These are phyloP conservation scores for Loxodes magnus DNA, from an alignment of 73 alveolate genomes.

Conservation along the genomic window DNA sequence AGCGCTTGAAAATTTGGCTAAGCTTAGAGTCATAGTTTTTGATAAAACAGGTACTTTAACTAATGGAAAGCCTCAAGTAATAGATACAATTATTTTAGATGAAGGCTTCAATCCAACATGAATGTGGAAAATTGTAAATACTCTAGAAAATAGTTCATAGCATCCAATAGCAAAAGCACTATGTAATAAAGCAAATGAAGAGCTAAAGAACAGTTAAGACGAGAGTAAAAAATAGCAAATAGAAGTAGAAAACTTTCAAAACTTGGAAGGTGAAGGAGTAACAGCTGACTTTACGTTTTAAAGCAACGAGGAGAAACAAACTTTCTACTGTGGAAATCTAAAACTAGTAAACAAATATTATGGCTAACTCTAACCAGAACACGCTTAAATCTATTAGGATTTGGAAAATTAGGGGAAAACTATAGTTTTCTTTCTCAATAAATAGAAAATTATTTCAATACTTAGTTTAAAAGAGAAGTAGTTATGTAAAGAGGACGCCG, in stretches of 20 bases:
- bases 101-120: slow-evolving; percentile 20
- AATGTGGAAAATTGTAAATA: slow-evolving; percentile 13
- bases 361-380: neutral
- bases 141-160: slow-evolving; percentile 29
- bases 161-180: slow-evolving; percentile 67
- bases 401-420: slow-evolving; percentile 53
- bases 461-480: slow-evolving; percentile 41
- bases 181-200: slow-evolving; percentile 4
- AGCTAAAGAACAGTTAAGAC: neutral
- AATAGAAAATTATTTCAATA: slow-evolving; percentile 23
- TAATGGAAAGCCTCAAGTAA: slow-evolving; percentile 44
- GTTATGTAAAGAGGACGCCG: slow-evolving; percentile 34
- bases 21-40: slow-evolving; percentile 62
- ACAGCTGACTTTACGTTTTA: slow-evolving; percentile 12
- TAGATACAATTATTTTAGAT: slow-evolving; percentile 19
- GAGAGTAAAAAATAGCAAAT: slow-evolving; percentile 4
- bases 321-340: slow-evolving; percentile 32
- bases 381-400: slow-evolving; percentile 11
- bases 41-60: slow-evolving; percentile 95
- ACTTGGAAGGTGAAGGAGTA: slow-evolving; percentile 58
- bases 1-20: slow-evolving; percentile 52
- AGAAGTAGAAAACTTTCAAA: slow-evolving; percentile 20
- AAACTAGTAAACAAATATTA: slow-evolving; percentile 14
- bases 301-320: neutral
- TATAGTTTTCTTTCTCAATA: slow-evolving; percentile 33